Evolutionary conservation across 2,329 filamentous ascomycete genomes (phyloP), one percentile per base, ranked within the genome.

Genomic region (Fusarium neocosmosporiellum): DNA sequence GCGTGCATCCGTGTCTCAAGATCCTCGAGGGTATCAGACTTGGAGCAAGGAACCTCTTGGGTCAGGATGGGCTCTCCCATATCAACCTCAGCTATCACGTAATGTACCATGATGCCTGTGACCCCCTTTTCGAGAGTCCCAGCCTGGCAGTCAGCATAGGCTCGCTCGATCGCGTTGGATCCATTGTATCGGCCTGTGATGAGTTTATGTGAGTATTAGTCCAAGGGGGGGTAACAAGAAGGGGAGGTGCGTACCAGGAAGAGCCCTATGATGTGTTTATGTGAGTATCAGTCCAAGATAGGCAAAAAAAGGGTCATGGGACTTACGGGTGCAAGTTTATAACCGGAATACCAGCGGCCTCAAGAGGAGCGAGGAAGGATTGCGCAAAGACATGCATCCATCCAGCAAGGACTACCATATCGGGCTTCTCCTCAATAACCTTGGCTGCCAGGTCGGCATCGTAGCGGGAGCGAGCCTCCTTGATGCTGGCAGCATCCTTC

Each of bases 101-200:
- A 92, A 83, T 98, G 95, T 14, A 95, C 90, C 95, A 97, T 98
- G 63, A 97, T 91, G 0, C 95, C 95, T 0, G 94, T 97, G 72
- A 87, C 88, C 72, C 88, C 88, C 73, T 93, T 87, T 75, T 91
- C 88, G 3, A 94, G 88, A 69, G 87, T 88, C 14, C 88, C 88
- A 3, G 83, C 84, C 78, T 90, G 82, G 80, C 92, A 95, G 62
- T 93, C 94, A 54, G 89, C 86, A 82, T 90, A 94, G 2, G 94
- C 94, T 18, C 94, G 87, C 75, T 92, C 90, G 75, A 97, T 97
- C 18, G 94, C 94, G 71, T 88, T 84, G 36, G 91, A 89, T 5
- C 94, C 94, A 74, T 95, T 92, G 79, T 94, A 95, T 76, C 91
- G 88, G 2, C 93, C 93, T 78, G 88, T 60, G 8, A 59, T 57